phyloP scores from a whole-genome alignment of 352 stramenopile genomes.

The Phytophthora brassicae region DNA sequence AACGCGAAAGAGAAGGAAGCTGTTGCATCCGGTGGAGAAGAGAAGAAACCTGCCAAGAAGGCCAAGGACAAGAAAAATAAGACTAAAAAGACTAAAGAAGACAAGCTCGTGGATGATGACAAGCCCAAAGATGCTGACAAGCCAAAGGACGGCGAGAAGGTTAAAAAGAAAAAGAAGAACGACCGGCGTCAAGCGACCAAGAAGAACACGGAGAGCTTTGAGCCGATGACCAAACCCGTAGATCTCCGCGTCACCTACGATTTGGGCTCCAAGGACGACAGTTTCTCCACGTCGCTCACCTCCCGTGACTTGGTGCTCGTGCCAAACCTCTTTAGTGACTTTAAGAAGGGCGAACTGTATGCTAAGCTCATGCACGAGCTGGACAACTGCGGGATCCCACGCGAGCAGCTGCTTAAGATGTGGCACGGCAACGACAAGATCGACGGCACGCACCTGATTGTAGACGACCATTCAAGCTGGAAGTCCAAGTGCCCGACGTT shows the following conservation, averaged over 20 bases:
- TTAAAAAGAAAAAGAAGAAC: constrained; percentile 48
- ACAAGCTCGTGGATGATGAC: constrained; percentile 16
- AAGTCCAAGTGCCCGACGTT: constrained; percentile 79
- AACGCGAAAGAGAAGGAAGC: constrained; percentile 11
- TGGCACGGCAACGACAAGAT: constrained; percentile 89
- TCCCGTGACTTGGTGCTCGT: constrained; percentile 67
- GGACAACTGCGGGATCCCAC: constrained; percentile 63
- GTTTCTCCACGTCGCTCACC: constrained; percentile 60
- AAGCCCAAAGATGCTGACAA: constrained; percentile 13
- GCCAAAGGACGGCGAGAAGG: constrained; percentile 24
- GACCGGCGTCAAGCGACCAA: constrained; percentile 40
- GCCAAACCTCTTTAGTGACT: constrained; percentile 78
- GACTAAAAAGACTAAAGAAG: constrained; percentile 2
- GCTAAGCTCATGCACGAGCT: constrained; percentile 64
- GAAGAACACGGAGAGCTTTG: constrained; percentile 83
- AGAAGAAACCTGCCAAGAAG: constrained; percentile 27
- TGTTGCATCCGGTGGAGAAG: constrained; percentile 1
- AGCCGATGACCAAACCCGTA: constrained; percentile 66
- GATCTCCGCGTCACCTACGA: constrained; percentile 77
- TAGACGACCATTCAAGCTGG: constrained; percentile 87
- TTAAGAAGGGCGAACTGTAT: constrained; percentile 73
- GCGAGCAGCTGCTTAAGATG: constrained; percentile 74
- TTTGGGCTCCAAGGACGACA: constrained; percentile 50
- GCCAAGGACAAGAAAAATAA: constrained; percentile 13
- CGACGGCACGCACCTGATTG: constrained; percentile 92